Percentiles rank a stretch among this genome's conserved stretches.
phyloP scores from a whole-genome alignment of 208 protist species.

The Leishmania lainsoni region DNA sequence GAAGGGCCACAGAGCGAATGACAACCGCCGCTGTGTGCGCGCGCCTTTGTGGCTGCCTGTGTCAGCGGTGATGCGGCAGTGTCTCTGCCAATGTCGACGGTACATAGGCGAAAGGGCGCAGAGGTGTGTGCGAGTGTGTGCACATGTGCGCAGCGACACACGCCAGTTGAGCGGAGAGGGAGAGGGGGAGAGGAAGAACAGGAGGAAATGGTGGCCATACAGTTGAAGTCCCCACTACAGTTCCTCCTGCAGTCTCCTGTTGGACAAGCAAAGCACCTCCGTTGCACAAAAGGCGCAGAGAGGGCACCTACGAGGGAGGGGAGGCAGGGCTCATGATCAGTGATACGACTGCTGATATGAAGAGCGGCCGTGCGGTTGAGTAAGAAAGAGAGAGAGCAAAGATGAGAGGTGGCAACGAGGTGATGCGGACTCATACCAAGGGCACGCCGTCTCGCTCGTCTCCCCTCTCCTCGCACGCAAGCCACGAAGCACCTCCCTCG shows the following conservation, averaged over 20 bases:
- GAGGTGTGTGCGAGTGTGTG: not conserved
- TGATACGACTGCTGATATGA: not conserved
- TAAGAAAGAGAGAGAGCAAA: not conserved
- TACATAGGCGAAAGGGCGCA: not conserved
- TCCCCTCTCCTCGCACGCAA: not conserved
- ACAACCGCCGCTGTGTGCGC: not conserved
- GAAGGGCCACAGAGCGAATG: not conserved
- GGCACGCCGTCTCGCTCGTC: not conserved
- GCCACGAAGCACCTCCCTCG: not conserved
- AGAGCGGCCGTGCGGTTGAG: not conserved
- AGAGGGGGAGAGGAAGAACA: not conserved
- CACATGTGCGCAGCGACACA: not conserved
- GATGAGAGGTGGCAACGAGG: not conserved
- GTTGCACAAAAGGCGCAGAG: not conserved
- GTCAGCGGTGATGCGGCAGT: not conserved
- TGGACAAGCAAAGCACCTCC: not conserved
- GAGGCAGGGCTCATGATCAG: not conserved
- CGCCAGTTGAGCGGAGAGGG: not conserved
- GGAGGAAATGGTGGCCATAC: not conserved
- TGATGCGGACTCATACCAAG: not conserved
- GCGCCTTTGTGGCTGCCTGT: not conserved
- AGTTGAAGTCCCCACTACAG: not conserved
- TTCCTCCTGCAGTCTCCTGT: not conserved
- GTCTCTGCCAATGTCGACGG: not conserved
- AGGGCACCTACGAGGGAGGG: not conserved